Evolutionary conservation across 2,329 filamentous ascomycete genomes (phyloP).

Genomic region (Chrysoporthe cubensis): DNA sequence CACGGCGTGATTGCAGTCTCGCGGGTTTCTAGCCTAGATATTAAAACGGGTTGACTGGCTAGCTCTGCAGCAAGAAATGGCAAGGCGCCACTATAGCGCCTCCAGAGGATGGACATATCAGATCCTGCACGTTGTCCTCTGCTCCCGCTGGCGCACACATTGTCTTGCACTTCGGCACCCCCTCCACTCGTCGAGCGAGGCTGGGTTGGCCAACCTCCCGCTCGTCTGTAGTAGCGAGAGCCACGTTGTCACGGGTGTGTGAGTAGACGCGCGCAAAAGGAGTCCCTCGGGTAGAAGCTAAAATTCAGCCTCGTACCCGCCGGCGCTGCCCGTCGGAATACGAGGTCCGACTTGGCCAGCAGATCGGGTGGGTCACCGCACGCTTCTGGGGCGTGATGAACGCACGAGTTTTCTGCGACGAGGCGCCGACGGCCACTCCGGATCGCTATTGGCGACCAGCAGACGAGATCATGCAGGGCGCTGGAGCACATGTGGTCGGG

Average conservation of each 20-base stretch:
- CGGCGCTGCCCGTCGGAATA: constrained; percentile 3
- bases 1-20: background rate
- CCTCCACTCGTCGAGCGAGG: background rate
- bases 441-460: background rate
- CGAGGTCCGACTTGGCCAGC: constrained; percentile 3
- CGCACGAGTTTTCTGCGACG: background rate
- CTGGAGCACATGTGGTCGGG: background rate
- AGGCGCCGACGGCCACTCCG: background rate
- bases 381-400: background rate
- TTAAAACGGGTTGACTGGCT: background rate
- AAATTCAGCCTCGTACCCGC: constrained; percentile 1
- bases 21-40: background rate
- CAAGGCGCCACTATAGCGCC: background rate
- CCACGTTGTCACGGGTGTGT: background rate
- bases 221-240: background rate
- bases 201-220: background rate
- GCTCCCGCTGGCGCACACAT: too few relatives aligned
- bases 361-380: background rate
- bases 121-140: background rate
- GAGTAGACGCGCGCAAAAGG: constrained; percentile 1
- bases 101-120: background rate
- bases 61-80: background rate
- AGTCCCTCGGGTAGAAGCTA: background rate
- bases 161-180: too few relatives aligned
- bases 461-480: background rate